These are phyloP conservation scores for Mycena alexandri DNA, from an alignment of 768 basidiomycete genomes.

Conservation along the genomic window DNA sequence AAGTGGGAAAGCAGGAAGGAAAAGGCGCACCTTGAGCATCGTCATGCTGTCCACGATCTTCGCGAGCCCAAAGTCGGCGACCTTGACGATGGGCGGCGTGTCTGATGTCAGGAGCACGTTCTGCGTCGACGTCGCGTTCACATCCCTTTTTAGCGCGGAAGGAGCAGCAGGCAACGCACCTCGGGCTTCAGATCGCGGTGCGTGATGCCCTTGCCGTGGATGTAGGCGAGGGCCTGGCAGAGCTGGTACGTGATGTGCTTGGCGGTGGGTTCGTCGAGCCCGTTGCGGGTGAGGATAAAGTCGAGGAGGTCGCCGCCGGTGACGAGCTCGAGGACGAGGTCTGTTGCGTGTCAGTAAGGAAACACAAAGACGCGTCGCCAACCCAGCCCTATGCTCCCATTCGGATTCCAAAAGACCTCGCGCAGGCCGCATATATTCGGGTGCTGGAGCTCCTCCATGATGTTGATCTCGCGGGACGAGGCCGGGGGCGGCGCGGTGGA, in stretches of 20 bases:
- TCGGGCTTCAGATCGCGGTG: constrained; percentile 97
- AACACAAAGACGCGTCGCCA: too few relatives aligned
- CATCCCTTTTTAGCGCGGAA: too few relatives aligned
- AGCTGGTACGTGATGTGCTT: constrained; percentile 85
- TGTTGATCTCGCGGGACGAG: constrained; percentile 64
- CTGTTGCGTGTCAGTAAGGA: neutral
- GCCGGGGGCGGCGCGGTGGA: constrained; percentile 1
- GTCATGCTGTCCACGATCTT: constrained; percentile 89
- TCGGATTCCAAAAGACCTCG: constrained; percentile 68
- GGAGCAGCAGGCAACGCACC: constrained; percentile 53
- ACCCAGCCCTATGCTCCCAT: constrained; percentile 40
- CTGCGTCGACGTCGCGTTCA: too few relatives aligned
- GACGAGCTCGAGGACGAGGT: constrained; percentile 31
- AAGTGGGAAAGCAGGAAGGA: too few relatives aligned
- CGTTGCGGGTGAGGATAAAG: constrained; percentile 11
- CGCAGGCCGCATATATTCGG: constrained; percentile 71
- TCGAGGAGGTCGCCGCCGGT: constrained; percentile 26
- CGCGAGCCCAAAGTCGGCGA: constrained; percentile 96
- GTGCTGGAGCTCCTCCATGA: constrained; percentile 67
- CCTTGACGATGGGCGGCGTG: constrained; percentile 80
- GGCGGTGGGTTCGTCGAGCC: constrained; percentile 62
- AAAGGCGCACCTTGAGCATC: constrained; percentile 73
- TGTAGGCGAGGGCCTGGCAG: constrained; percentile 84
- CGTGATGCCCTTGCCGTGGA: constrained; percentile 81
- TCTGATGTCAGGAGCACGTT: constrained; percentile 87